Evolutionary conservation across 2,329 filamentous ascomycete genomes (phyloP), one percentile per base, ranked within the genome.

Genomic region (Diaporthe vexans): DNA sequence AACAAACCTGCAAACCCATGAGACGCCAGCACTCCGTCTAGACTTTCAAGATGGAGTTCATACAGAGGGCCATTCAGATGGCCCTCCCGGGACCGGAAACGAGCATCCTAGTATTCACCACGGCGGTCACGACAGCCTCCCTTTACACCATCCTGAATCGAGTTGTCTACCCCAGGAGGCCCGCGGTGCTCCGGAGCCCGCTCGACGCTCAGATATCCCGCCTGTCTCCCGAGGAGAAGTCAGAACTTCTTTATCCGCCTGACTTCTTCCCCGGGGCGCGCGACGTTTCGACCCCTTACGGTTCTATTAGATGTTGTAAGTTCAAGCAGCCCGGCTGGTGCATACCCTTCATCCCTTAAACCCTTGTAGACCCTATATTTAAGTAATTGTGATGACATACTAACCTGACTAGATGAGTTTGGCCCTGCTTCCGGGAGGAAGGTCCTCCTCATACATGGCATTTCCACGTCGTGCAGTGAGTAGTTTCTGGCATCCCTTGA

Each of bases 391-490:
- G 21, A 52, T 52, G 63, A 67, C 13, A 26, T 40, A 37, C 63
- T 67, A 2, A 67, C n/a, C 33, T 26, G 0, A 3, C 24, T 8
- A 67, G 63, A 95, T 80, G 95, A 97, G 85, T 97, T 92, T 89
- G 95, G 95, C 0, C 93, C 94, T 0, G 88, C 91, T 74, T 84
- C 88, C 48, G 94, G 94, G 1, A 88, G 91, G 37, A 95, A 92
- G 79, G 91, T 96, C 1, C 84, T 97, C 19, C 84, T 97, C 35
- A 84, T 97, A 21, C 95, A 96, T 81, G 95, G 95, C 7, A 95
- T 97, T 79, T 94, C 91, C 67, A 97, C 94, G 8, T 94, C 95
- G 0, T 92, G 91, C 76, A 85, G 63, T 67, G 52, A 67, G 63
- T 21, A 52, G 29, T 17, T 21, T 9, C 1, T 11, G 13, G 6